Conservation (phyloP, 1,284 basidiomycete species). For the Leccinum pachyderme region DNA sequence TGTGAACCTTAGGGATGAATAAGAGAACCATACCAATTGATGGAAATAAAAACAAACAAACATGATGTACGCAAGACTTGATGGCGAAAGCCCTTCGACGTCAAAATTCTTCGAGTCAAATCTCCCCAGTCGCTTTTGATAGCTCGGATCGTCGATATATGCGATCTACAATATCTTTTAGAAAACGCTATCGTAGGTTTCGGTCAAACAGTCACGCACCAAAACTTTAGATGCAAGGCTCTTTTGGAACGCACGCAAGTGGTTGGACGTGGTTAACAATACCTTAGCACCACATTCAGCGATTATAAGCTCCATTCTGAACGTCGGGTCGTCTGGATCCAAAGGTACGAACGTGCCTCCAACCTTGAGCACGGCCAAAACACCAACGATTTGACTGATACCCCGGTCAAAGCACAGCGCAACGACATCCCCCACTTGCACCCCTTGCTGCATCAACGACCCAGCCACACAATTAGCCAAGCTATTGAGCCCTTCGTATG, state of each 20-base stretch:
- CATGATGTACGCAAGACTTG: constrained; percentile 31
- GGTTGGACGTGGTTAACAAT: constrained; percentile 25
- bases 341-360: constrained; percentile 32
- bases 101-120: constrained; percentile 18
- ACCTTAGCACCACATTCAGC: constrained; percentile 28
- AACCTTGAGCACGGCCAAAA: constrained; percentile 34
- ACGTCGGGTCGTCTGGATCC: constrained; percentile 29
- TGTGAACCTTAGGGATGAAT: constrained; percentile 25
- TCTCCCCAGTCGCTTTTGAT: constrained; percentile 20
- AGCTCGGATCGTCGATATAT: constrained; percentile 28
- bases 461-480: constrained; percentile 27
- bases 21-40: not conserved
- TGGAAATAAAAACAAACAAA: constrained; percentile 5
- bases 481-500: constrained; percentile 26
- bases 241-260: constrained; percentile 23
- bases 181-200: not conserved
- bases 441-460: constrained; percentile 24
- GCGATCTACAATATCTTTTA: constrained; percentile 14
- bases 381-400: constrained; percentile 30
- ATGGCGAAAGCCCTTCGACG: constrained; percentile 21
- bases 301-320: constrained; percentile 20
- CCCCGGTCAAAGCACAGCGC: constrained; percentile 32
- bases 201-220: constrained; percentile 7
- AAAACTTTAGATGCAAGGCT: constrained; percentile 22
- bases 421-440: constrained; percentile 24